Percentiles rank a stretch among this genome's conserved stretches.
phyloP scores from a whole-genome alignment of 352 stramenopile species.

The Phytopythium boreale region DNA sequence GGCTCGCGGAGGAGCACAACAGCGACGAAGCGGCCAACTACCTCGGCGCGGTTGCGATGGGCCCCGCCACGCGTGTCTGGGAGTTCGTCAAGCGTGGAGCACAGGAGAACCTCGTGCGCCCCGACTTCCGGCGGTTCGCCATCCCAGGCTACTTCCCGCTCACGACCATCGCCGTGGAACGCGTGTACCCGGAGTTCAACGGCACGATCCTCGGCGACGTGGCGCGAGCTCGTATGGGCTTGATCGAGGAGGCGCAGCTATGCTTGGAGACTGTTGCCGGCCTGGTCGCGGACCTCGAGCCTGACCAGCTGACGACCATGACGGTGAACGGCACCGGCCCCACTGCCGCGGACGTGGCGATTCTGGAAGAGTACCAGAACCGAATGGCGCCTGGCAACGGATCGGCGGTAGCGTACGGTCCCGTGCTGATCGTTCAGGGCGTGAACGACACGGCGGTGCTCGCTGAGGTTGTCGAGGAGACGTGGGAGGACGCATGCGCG shows the following conservation, averaged over 20 bases:
- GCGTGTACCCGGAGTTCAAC: conserved; percentile 8
- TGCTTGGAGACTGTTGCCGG: background rate
- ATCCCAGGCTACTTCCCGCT: conserved; percentile 3
- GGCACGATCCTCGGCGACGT: conserved; percentile 7
- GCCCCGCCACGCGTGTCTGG: conserved; percentile 1
- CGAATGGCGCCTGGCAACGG: conserved; percentile 5
- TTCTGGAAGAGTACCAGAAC: conserved; percentile 6
- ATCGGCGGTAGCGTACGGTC: background rate
- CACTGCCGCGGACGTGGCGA: background rate
- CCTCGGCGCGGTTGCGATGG: conserved; percentile 8
- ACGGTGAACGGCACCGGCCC: background rate
- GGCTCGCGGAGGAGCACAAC: background rate
- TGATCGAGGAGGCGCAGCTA: conserved; percentile 10
- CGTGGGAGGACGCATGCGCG: conserved; percentile 6
- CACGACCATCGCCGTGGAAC: background rate
- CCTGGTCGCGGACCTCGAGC: conserved; percentile 4
- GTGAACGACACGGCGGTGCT: conserved; percentile 11
- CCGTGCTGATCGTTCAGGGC: conserved; percentile 10
- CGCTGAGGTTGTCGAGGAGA: conserved; percentile 4
- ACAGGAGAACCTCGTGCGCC: background rate
- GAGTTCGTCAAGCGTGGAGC: background rate
- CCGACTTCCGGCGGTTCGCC: conserved; percentile 8
- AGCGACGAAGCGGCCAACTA: conserved; percentile 9
- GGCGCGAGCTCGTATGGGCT: background rate
- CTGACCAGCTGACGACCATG: conserved; percentile 5